Evolutionary conservation across 2,329 filamentous ascomycete genomes (phyloP).

Genomic region (Cyphellophora attinorum): DNA sequence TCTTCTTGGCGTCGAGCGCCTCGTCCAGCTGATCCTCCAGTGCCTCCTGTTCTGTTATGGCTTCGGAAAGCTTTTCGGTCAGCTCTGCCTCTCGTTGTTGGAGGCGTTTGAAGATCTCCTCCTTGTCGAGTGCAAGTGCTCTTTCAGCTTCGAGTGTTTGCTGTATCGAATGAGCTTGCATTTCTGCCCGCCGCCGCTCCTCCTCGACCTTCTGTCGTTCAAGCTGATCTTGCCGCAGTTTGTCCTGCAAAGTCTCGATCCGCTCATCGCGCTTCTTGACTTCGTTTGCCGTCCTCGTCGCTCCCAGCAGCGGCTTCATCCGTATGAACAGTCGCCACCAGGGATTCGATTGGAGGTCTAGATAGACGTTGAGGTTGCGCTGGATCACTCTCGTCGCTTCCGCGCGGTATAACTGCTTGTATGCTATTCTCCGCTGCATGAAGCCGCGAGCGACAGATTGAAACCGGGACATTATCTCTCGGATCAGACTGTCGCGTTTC

Average conservation of each 20-base stretch:
- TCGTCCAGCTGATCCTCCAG: conserved; percentile 90
- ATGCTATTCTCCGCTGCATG: conserved; percentile 73
- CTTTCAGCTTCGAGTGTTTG: conserved; percentile 93
- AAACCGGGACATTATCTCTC: conserved; percentile 86
- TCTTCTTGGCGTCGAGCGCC: conserved; percentile 79
- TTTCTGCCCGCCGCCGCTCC: conserved; percentile 75
- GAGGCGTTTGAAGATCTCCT: conserved; percentile 96
- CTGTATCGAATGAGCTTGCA: conserved; percentile 80
- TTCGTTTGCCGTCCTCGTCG: conserved; percentile 82
- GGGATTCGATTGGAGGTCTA: conserved; percentile 79
- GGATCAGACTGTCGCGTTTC: conserved; percentile 82
- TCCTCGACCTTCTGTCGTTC: conserved; percentile 79
- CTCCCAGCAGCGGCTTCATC: conserved; percentile 90
- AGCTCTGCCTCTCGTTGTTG: conserved; percentile 86
- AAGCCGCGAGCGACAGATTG: conserved; percentile 89
- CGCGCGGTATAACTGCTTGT: conserved; percentile 87
- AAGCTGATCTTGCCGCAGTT: conserved; percentile 66
- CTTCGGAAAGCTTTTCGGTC: conserved; percentile 82
- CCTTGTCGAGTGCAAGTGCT: conserved; percentile 91
- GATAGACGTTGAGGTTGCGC: conserved; percentile 84
- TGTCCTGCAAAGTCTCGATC: conserved; percentile 77
- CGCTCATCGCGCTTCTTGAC: conserved; percentile 92
- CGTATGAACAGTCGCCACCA: conserved; percentile 96
- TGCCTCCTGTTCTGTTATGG: conserved; percentile 86
- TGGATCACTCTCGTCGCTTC: conserved; percentile 94